Conservation (phyloP, 495 filamentous ascomycete genomes). For the Xylaria grammica region DNA sequence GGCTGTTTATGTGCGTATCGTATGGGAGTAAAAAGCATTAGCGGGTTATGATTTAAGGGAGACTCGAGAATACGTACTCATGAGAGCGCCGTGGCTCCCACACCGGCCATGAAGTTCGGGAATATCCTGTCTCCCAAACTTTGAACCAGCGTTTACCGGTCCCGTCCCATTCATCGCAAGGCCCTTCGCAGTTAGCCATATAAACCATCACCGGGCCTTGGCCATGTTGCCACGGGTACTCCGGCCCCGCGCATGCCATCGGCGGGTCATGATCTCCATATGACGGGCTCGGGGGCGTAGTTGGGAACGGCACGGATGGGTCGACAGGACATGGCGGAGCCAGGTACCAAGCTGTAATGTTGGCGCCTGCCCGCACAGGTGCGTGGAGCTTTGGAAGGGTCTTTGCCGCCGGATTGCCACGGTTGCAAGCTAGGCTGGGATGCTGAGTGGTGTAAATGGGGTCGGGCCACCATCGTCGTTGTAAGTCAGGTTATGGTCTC, state of each 20-base stretch:
- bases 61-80: not conserved
- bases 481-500: no score
- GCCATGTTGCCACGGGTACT: not conserved
- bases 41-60: no score
- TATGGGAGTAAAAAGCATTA: no score
- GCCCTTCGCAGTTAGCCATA: slow-evolving; percentile 35
- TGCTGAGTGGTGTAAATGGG: not conserved
- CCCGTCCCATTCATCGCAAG: slow-evolving; percentile 44
- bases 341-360: slow-evolving; percentile 46
- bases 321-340: slow-evolving; percentile 29
- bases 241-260: not conserved
- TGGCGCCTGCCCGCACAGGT: slow-evolving; percentile 39
- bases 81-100: not conserved
- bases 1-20: no score
- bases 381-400: slow-evolving; percentile 34
- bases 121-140: slow-evolving; percentile 35
- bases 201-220: slow-evolving; percentile 51
- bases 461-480: slow-evolving; percentile 5
- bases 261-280: not conserved
- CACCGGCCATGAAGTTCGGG: slow-evolving; percentile 46
- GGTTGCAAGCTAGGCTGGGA: slow-evolving; percentile 41
- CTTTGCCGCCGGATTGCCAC: slow-evolving; percentile 37
- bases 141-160: slow-evolving; percentile 54
- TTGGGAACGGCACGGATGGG: not conserved
- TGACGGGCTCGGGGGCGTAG: not conserved